Percentiles rank a stretch among this genome's conserved stretches.
Evolutionary conservation across 306 rosid species (phyloP).

Genomic region (Quercus parvula): DNA sequence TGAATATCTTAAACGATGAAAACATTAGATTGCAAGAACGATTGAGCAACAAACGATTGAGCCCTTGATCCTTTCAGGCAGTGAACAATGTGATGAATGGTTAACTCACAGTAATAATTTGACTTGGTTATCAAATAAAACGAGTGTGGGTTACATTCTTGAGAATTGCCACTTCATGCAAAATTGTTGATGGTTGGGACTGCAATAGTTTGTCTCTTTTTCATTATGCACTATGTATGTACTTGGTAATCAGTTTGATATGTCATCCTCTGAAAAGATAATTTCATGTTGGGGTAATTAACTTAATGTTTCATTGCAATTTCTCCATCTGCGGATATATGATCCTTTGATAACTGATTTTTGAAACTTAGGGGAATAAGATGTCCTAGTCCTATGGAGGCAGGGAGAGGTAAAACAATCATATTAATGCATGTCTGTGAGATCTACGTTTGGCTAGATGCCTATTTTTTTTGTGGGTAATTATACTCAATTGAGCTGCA

Average conservation of each 20-base stretch:
- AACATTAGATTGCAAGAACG: not conserved
- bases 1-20: not conserved
- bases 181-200: not conserved
- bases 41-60: not conserved
- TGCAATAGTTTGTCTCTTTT: not conserved
- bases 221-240: not conserved
- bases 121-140: not conserved
- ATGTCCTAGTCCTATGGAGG: constrained; percentile 63
- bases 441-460: not conserved
- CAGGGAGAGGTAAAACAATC: constrained; percentile 59
- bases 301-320: constrained; percentile 11
- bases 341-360: constrained; percentile 44
- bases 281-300: constrained; percentile 7
- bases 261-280: not conserved
- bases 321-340: constrained; percentile 37
- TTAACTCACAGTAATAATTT: not conserved
- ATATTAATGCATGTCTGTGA: not conserved
- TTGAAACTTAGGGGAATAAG: constrained; percentile 64
- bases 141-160: not conserved
- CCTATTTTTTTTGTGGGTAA: constrained; percentile 15
- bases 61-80: not conserved
- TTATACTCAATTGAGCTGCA: not conserved
- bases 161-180: not conserved
- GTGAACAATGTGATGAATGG: not conserved
- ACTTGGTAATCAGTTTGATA: not conserved